These are phyloP conservation scores for Aspergillus homomorphus DNA, from an alignment of 495 filamentous ascomycete genomes.

Conservation along the genomic window DNA sequence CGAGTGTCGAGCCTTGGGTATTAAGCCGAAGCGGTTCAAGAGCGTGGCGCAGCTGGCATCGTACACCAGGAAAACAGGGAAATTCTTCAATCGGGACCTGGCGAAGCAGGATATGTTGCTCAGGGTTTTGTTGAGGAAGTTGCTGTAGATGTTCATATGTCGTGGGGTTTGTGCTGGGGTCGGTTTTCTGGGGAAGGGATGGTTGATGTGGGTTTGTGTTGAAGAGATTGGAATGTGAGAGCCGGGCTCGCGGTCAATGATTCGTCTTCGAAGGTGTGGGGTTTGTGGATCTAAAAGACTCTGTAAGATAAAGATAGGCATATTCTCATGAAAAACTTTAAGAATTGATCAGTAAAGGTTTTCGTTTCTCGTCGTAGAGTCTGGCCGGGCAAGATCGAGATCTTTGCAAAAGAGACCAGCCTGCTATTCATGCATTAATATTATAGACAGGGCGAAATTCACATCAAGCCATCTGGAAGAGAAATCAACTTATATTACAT, in stretches of 20 bases:
- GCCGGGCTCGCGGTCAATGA: no score
- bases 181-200: no score
- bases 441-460: slow-evolving; percentile 9
- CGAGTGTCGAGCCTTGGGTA: slow-evolving; percentile 35
- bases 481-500: slow-evolving; percentile 19
- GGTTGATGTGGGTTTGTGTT: no score
- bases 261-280: no score
- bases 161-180: no score
- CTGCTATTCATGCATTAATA: slow-evolving; percentile 12
- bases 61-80: slow-evolving; percentile 33
- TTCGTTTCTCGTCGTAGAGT: neutral
- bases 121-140: slow-evolving; percentile 34
- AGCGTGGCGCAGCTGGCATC: slow-evolving; percentile 27
- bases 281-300: no score
- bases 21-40: slow-evolving; percentile 29
- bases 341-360: neutral
- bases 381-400: neutral
- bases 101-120: slow-evolving; percentile 43
- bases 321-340: no score
- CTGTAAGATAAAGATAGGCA: no score
- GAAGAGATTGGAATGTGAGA: no score
- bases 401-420: neutral
- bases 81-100: slow-evolving; percentile 30
- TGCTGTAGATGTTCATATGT: slow-evolving; percentile 14
- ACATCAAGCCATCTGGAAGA: neutral